These are phyloP conservation scores for Allium fistulosum DNA, from an alignment of 106 monocot genomes.

Conservation along the genomic window DNA sequence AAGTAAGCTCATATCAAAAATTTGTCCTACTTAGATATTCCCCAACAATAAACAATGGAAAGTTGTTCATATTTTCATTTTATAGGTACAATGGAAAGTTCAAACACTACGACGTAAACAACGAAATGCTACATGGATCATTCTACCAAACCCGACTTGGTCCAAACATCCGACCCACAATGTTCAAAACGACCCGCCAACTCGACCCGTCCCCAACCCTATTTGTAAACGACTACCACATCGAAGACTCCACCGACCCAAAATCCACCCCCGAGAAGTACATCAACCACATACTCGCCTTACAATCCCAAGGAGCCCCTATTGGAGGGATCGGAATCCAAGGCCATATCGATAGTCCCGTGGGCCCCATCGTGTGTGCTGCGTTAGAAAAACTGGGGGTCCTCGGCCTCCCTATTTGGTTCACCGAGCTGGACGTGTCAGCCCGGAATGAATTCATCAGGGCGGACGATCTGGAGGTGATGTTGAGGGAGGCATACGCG, in stretches of 20 bases:
- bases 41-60: no score
- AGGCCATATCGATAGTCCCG: conserved; percentile 46
- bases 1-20: no score
- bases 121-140: conserved; percentile 94
- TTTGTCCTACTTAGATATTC: no score
- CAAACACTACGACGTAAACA: conserved; percentile 81
- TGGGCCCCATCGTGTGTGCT: conserved; percentile 35
- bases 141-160: conserved; percentile 74
- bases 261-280: conserved; percentile 47
- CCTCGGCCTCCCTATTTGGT: conserved; percentile 57
- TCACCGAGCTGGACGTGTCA: conserved; percentile 59
- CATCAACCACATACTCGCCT: conserved; percentile 42
- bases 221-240: conserved; percentile 86
- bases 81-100: conserved; percentile 36
- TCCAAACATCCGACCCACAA: conserved; percentile 38
- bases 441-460: conserved; percentile 44
- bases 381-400: conserved; percentile 42
- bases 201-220: conserved; percentile 54
- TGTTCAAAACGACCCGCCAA: conserved; percentile 63
- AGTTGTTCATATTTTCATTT: no score
- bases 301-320: conserved; percentile 54
- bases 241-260: conserved; percentile 45
- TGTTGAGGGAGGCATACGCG: conserved; percentile 82
- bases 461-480: conserved; percentile 75
- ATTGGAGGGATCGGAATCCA: conserved; percentile 57